Base-by-base conservation (phyloP, 257 asterid genomes). In the Ilex asprella region DNA sequence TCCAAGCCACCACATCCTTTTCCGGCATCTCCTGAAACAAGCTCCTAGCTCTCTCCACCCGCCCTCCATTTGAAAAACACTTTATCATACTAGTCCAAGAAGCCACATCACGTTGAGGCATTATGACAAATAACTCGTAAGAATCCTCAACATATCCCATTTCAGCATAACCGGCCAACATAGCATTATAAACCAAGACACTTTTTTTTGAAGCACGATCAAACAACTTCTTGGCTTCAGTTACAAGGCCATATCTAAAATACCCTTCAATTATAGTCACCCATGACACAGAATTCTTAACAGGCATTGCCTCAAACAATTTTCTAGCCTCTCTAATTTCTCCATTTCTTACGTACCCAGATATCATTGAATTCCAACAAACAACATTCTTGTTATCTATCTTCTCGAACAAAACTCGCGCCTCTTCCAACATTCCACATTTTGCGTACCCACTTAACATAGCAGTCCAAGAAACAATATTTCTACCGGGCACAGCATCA, bases 371-470 rank as follows among this genome's bases (percentile, higher is more conserved):
- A 55, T 88, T 89, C 95, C 94, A 89, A 59, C 95, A 75, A 10
- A 82, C 79, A 8, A 81, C 85, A 70, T 84, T 89, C 82, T 78
- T 89, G 15, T 68, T 68, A 49, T 70, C 70, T 65, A 84, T 79
- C 27, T 57, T 58, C 59, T 86, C 86, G 59, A 89, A 89, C 69
- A 86, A 57, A 11, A 30, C 56, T 55, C 81, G 83, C 11, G 97
- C 97, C 76, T 77, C 80, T 12, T 76, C 79, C 53, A 89, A 53
- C 70, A 75, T 73, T 64, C 94, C 91, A 30, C 71, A 75, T 72
- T 84, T 89, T 9, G 97, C 95, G 56, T 86, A 89, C 56, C 91
- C 97, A 12, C 81, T 82, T 57, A 89, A 70, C 95, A 89, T 84
- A 2, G 95, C 91, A 9, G 91, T 84, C 85, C 87, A 86, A 59